Base-by-base conservation (phyloP, 2,329 filamentous ascomycete species). In the Nemania sp. region DNA sequence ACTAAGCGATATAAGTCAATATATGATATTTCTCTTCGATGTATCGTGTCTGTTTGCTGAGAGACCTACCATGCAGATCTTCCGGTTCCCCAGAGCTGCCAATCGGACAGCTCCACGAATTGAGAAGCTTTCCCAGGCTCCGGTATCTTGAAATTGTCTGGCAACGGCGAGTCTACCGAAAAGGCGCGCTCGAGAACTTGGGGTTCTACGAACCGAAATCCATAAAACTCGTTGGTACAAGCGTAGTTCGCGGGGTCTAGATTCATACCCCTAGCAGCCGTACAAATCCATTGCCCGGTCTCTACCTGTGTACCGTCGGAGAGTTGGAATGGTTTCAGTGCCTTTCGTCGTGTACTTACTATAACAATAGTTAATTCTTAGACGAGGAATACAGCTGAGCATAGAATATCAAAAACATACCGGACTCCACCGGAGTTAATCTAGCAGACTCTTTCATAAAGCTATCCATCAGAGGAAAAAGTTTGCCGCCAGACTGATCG, bases 401-500 rank as follows among this genome's bases (percentile, higher is more conserved):
- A 6, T n/a, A 6, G 41, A 43, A 13, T 43, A 43, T 15, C 4
- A 43, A 15, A 43, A 13, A 43, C 45, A 5, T 62, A 69, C 67
- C 35, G 5, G 68, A 66, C 68, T 69, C 78, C 22, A 70, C 65
- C 7, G 73, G 73, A 0, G 62, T 73, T 1, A 72, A 45, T 0
- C 71, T 54, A 5, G 72, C 68, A 0, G 72, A 75, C 45, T 75
- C 73, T 55, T 73, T 74, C 41, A 74, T 68, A 56, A 75, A 75
- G 54, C 73, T 74, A 27, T 75, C 73, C 20, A 75, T 47, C 0
- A 75, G 66, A 0, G 73, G 73, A 2, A 73, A 45, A 3, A 59
- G 55, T 1, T 66, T 65, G 1, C 49, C 56, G 0, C 58, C 54
- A 1, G 63, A 59, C 18, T 60, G 24, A 0, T 70, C 65, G 38